Percentiles rank a stretch among this genome's conserved stretches.
phyloP scores from a whole-genome alignment of 495 filamentous ascomycete genomes.

The Aspergillus campestris region DNA sequence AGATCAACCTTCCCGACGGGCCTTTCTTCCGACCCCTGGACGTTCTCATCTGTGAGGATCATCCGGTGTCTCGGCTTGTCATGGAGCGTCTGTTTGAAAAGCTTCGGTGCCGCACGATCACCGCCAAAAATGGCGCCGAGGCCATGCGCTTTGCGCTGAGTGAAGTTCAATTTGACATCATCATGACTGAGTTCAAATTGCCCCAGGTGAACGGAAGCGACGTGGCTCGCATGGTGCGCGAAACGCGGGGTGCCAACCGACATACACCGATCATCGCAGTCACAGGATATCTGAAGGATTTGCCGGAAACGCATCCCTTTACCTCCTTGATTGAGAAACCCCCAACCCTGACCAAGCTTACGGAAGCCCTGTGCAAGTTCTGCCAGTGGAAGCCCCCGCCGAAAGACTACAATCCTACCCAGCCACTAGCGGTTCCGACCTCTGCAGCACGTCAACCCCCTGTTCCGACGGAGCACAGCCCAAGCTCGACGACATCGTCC shows the following conservation, averaged over 20 bases:
- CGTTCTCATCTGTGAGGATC: constrained; percentile 94
- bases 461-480: constrained; percentile 64
- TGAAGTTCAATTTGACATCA: constrained; percentile 90
- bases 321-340: constrained; percentile 93
- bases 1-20: constrained; percentile 71
- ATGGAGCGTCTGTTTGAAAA: constrained; percentile 97
- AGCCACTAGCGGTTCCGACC: constrained; percentile 47
- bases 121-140: constrained; percentile 78
- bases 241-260: constrained; percentile 89
- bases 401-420: constrained; percentile 36
- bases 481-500: constrained; percentile 72
- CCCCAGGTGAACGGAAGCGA: constrained; percentile 92
- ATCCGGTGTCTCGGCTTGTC: constrained; percentile 91
- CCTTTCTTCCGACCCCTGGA: constrained; percentile 86
- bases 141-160: constrained; percentile 86
- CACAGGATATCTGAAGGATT: constrained; percentile 94
- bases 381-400: constrained; percentile 88
- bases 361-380: constrained; percentile 71
- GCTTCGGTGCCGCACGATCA: constrained; percentile 89
- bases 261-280: constrained; percentile 92
- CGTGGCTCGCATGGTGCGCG: constrained; percentile 92
- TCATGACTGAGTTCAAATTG: constrained; percentile 93
- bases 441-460: constrained; percentile 55
- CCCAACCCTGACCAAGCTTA: constrained; percentile 79
- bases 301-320: constrained; percentile 90